These are phyloP conservation scores for Termitomyces sp. DNA, from an alignment of 768 basidiomycete species.

Conservation along the genomic window DNA sequence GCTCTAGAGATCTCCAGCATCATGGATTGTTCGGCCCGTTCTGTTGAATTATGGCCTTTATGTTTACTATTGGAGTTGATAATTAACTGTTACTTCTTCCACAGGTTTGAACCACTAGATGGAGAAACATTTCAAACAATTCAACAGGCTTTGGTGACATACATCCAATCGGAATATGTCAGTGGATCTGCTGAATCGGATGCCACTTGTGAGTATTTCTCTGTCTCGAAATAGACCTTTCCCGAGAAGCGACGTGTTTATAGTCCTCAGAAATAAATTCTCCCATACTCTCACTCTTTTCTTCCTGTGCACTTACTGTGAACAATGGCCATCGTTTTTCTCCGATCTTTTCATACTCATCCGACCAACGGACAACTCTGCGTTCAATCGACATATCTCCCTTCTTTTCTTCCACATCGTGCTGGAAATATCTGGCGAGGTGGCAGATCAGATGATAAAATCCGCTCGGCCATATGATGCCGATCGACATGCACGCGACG, in stretches of 20 bases:
- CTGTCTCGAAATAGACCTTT: slow-evolving; percentile 6
- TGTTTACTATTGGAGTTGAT: neutral
- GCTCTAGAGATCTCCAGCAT: neutral
- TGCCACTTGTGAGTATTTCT: slow-evolving; percentile 65
- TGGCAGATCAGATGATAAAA: slow-evolving; percentile 94
- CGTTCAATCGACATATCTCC: slow-evolving; percentile 81
- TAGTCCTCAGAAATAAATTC: slow-evolving; percentile 93
- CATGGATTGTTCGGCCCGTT: neutral
- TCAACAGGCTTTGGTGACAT: slow-evolving; percentile 74
- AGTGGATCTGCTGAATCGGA: slow-evolving; percentile 79
- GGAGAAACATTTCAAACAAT: slow-evolving; percentile 66
- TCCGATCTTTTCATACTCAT: slow-evolving; percentile 72
- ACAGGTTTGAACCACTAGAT: slow-evolving; percentile 64
- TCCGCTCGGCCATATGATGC: slow-evolving; percentile 72
- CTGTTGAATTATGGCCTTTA: neutral
- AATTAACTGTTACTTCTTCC: slow-evolving; percentile 2
- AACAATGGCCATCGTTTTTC: slow-evolving; percentile 87
- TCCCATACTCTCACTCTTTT: slow-evolving; percentile 86
- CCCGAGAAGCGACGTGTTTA: slow-evolving; percentile 5
- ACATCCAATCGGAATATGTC: slow-evolving; percentile 87
- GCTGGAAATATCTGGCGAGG: slow-evolving; percentile 93
- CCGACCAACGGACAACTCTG: slow-evolving; percentile 53
- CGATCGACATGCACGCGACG: slow-evolving; percentile 77
- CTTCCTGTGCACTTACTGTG: slow-evolving; percentile 83
- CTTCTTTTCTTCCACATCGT: slow-evolving; percentile 89